Conservation (phyloP, 257 asterid genomes). For the Solanum tacnaense region DNA sequence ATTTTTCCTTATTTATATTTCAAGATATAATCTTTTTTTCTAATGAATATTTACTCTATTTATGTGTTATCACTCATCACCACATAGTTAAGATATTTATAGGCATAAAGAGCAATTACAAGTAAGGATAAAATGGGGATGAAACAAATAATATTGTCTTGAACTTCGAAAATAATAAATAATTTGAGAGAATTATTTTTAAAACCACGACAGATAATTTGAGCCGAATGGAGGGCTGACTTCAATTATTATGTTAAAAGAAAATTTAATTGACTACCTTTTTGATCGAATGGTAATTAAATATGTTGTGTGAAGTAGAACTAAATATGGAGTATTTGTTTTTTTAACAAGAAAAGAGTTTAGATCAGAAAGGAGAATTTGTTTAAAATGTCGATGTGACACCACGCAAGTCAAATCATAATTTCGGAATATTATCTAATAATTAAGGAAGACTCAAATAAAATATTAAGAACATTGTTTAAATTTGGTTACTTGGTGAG, state of each 20-base stretch:
- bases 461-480: not conserved
- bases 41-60: not conserved
- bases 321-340: not conserved
- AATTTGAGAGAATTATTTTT: accelerated
- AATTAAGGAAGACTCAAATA: not conserved
- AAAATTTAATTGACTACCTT: not conserved
- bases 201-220: not conserved
- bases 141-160: not conserved
- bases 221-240: not conserved
- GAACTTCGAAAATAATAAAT: not conserved
- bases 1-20: not conserved
- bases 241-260: not conserved
- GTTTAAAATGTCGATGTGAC: not conserved
- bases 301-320: not conserved
- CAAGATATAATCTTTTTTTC: not conserved
- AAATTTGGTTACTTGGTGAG: not conserved
- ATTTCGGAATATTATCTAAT: not conserved
- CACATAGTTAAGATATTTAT: not conserved
- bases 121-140: not conserved
- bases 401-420: not conserved
- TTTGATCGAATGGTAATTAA: not conserved
- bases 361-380: not conserved
- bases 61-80: not conserved
- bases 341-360: not conserved
- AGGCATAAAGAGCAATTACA: not conserved